Conservation (phyloP, 345 rosid species). For the Eucalyptus cladocalyx region DNA sequence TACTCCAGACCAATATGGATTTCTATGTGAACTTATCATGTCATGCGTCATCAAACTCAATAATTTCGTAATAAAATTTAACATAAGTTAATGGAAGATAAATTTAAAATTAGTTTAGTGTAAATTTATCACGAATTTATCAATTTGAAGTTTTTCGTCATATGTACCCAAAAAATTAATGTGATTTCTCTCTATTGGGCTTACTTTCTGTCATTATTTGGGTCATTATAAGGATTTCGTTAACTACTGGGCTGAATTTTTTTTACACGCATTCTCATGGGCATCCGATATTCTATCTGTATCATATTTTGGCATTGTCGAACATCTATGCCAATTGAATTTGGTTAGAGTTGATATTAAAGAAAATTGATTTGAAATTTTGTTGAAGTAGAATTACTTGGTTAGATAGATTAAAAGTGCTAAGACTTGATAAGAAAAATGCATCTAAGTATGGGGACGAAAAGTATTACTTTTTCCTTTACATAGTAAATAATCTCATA, state of each 20-base stretch:
- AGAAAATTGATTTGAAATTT: neutral
- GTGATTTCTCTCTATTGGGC: neutral
- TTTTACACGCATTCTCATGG: neutral
- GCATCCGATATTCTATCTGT: neutral
- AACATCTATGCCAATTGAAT: neutral
- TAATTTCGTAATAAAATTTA: too few species aligned
- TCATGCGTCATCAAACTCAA: too few species aligned
- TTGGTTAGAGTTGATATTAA: neutral
- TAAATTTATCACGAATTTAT: too few species aligned
- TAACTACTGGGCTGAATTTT: neutral
- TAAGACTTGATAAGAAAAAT: neutral
- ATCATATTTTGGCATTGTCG: neutral
- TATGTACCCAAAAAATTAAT: neutral
- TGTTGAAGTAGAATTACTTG: neutral
- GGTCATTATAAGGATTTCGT: neutral
- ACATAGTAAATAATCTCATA: neutral
- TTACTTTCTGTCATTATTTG: neutral
- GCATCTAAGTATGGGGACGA: neutral
- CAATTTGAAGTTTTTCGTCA: accelerated
- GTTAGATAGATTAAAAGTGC: neutral
- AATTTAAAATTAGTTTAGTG: too few species aligned
- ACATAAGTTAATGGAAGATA: accelerated
- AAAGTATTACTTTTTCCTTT: neutral
- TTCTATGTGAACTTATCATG: too few species aligned
- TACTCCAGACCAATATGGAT: accelerated